These are phyloP conservation scores for Lipomyces japonicus DNA, from an alignment of 805 yeast species.

Conservation along the genomic window DNA sequence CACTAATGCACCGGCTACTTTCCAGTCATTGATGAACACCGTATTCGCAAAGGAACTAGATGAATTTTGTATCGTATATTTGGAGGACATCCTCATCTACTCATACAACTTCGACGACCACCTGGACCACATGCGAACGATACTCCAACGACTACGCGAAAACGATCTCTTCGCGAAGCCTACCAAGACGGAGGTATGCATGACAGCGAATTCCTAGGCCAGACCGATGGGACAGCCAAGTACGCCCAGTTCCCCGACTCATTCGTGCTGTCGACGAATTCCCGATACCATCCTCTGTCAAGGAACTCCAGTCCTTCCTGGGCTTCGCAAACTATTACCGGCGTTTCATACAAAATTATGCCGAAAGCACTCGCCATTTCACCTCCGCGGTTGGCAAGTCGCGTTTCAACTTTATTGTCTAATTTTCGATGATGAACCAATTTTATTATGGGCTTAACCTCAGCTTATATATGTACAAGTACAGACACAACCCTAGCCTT, in stretches of 20 bases:
- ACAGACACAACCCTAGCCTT: too few species aligned
- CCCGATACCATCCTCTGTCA: slow-evolving; percentile 4
- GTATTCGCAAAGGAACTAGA: slow-evolving; percentile 12
- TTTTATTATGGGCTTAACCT: too few species aligned
- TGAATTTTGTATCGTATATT: slow-evolving; percentile 16
- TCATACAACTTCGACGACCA: slow-evolving; percentile 20
- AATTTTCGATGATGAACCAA: too few species aligned
- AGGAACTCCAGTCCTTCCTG: slow-evolving; percentile 6
- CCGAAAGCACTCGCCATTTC: too few species aligned
- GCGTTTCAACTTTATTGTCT: too few species aligned
- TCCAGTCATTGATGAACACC: slow-evolving; percentile 25
- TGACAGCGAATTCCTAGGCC: too few species aligned
- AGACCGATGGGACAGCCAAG: too few species aligned
- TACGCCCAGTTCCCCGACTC: too few species aligned
- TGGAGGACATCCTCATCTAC: slow-evolving; percentile 31
- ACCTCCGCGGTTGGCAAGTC: too few species aligned
- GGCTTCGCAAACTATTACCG: slow-evolving; percentile 9
- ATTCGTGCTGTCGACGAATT: too few species aligned
- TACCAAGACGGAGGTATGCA: slow-evolving; percentile 7
- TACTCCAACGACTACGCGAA: slow-evolving; percentile 1
- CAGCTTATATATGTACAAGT: too few species aligned
- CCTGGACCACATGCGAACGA: slow-evolving; percentile 1
- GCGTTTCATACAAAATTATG: slow-evolving; percentile 2
- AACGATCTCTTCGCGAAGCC: slow-evolving; percentile 4
- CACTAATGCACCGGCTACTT: slow-evolving; percentile 33